Evolutionary conservation across 768 basidiomycete species (phyloP), one percentile per base, ranked within the genome.

Genomic region (Tulasnella sp.): DNA sequence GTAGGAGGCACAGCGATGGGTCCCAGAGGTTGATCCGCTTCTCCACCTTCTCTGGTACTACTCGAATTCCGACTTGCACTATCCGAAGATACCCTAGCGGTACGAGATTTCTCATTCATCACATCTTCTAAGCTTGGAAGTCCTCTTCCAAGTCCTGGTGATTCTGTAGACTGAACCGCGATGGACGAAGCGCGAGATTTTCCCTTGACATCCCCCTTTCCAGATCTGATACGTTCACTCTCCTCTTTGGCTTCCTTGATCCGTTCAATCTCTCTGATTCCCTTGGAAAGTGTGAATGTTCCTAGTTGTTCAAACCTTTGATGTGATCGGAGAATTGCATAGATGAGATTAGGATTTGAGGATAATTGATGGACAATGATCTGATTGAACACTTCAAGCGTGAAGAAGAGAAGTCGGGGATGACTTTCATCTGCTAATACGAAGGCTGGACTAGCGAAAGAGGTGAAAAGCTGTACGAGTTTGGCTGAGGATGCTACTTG

Each of bases 391-490:
- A 82, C 77, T 63, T 99, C 95, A 37, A 98, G 72, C 73, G 91
- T 81, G 63, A 89, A 95, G 66, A 86, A 98, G 28, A 96, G 72
- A 27, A 96, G 67, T 55, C 95, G 69, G 1, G 95, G 95, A 61
- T 96, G 90, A 5, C 92, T 89, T 65, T 96, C 95, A 56, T 98
- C 95, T 2, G 86, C 81, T 16, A 99, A 67, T 29, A 98, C 68
- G 65, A 96, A 96, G 2, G 79, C 68, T 0, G 95, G 87, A 53
- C 82, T 87, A 4, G 89, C 81, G 62, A 99, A 93, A 0, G 93
- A 88, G 25, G 76, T 81, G 66, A 95, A 89, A 5, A 98, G 74
- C 64, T 95, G 90, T 31, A 92, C 63, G 5, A 99, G 72, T 15
- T 86, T 75, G 4, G 85, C 83, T 3, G 90, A 83, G 10, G 89